A percentile compares a stretch with the other conserved stretches of the same genome.
These are phyloP conservation scores for Barnettozyma salicaria DNA, from an alignment of 805 yeast genomes.

Conservation along the genomic window DNA sequence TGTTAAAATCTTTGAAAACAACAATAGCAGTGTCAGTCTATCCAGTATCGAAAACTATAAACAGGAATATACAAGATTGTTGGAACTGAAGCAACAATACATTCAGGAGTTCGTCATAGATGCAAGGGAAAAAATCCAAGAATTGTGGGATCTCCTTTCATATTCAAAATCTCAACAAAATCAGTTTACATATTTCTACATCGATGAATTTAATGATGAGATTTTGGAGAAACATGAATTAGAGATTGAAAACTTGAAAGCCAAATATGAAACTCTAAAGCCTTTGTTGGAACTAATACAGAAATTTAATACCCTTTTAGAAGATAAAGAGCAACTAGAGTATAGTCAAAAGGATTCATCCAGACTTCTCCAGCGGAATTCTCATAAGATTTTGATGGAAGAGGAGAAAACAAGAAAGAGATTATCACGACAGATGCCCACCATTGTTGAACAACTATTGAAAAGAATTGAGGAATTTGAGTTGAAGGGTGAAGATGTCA, in stretches of 20 bases:
- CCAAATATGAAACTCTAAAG: conserved; percentile 43
- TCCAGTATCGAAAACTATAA: conserved; percentile 45
- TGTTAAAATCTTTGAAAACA: conserved; percentile 34
- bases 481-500: conserved; percentile 31
- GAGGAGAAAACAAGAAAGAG: conserved; percentile 76
- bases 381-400: conserved; percentile 68
- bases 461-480: conserved; percentile 45
- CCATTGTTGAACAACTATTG: conserved; percentile 47
- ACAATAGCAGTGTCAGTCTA: conserved; percentile 43
- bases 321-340: conserved; percentile 57
- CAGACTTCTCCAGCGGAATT: conserved; percentile 65
- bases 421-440: conserved; percentile 64
- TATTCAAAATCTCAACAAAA: conserved; percentile 47
- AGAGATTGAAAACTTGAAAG: conserved; percentile 49
- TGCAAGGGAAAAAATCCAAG: conserved; percentile 51
- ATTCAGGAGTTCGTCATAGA: conserved; percentile 64
- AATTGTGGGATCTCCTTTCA: conserved; percentile 57
- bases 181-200: conserved; percentile 37
- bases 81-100: conserved; percentile 52
- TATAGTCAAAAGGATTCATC: conserved; percentile 76
- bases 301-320: conserved; percentile 46
- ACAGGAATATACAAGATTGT: conserved; percentile 51
- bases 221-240: conserved; percentile 57
- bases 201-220: conserved; percentile 47
- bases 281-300: conserved; percentile 53